These are phyloP conservation scores for Zangia roseola DNA, from an alignment of 768 basidiomycete genomes.

Conservation along the genomic window DNA sequence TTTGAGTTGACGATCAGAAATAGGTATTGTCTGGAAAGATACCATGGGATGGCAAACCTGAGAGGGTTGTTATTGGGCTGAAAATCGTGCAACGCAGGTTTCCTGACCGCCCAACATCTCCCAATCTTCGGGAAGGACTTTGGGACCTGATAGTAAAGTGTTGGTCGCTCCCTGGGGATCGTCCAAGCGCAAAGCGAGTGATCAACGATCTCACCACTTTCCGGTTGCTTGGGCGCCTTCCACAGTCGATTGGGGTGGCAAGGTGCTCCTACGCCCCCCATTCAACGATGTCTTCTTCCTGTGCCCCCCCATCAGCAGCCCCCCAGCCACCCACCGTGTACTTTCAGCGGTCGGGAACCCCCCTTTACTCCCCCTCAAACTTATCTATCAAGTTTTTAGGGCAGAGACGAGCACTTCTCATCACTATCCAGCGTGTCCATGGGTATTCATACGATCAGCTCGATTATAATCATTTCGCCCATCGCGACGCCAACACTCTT, in stretches of 20 bases:
- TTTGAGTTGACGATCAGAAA: neutral
- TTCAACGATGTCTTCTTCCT: too few species aligned
- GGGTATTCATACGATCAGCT: too few species aligned
- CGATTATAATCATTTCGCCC: too few species aligned
- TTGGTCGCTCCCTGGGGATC: neutral
- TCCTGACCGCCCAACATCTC: neutral
- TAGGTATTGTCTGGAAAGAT: slow-evolving; percentile 1
- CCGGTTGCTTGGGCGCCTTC: too few species aligned
- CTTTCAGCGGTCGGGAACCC: too few species aligned
- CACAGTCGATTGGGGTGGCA: too few species aligned
- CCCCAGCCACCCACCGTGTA: too few species aligned
- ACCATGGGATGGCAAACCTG: neutral
- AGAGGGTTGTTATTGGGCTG: neutral
- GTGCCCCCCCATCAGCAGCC: too few species aligned
- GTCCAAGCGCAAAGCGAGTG: neutral
- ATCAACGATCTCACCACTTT: neutral
- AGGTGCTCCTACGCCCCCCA: too few species aligned
- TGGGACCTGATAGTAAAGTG: neutral
- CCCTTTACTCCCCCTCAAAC: too few species aligned
- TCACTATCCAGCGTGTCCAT: slow-evolving; percentile 2
- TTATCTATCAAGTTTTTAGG: too few species aligned
- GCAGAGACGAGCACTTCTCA: slow-evolving; percentile 6
- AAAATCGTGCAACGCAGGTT: neutral
- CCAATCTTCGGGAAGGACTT: neutral
- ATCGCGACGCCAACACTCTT: too few species aligned